These are phyloP conservation scores for Paradendryphiella salina DNA, from an alignment of 2,329 filamentous ascomycete genomes.

Conservation along the genomic window DNA sequence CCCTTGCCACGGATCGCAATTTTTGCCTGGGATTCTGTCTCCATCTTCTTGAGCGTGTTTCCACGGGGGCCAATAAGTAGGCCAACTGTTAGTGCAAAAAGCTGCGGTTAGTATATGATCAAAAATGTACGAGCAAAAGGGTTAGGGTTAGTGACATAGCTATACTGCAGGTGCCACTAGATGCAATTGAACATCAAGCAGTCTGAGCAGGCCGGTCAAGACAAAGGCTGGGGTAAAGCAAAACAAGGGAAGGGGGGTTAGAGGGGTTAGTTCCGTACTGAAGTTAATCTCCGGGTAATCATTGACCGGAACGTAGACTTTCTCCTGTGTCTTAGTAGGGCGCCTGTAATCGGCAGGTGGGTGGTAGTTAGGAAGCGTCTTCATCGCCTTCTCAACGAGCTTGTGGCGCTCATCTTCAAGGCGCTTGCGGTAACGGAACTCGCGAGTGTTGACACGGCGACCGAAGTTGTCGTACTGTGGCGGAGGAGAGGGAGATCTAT, in stretches of 20 bases:
- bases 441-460: conserved; percentile 97
- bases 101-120: conserved; percentile 83
- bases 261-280: conserved; percentile 99
- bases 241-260: conserved; percentile 50
- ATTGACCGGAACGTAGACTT: conserved; percentile 99
- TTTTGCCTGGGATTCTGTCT: conserved; percentile 93
- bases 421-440: conserved; percentile 96
- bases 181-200: conserved; percentile 35
- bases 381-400: conserved; percentile 98
- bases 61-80: conserved; percentile 99
- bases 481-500: conserved; percentile 88
- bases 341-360: conserved; percentile 97
- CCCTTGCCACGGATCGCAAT: conserved; percentile 99
- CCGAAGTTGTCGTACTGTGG: conserved; percentile 99
- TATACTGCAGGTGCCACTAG: conserved; percentile 43
- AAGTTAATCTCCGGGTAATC: conserved; percentile 99
- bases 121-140: conserved; percentile 42
- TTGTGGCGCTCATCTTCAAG: conserved; percentile 99
- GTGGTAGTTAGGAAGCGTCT: conserved; percentile 99
- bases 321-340: conserved; percentile 99
- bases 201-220: conserved; percentile 51
- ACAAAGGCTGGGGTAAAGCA: conserved; percentile 50
- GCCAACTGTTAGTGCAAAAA: conserved; percentile 88
- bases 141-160: conserved; percentile 49
- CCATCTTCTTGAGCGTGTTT: conserved; percentile 99